A percentile compares a stretch with the other conserved stretches of the same genome.
Conservation (phyloP, 164 flowering plant species). For the Akebia trifoliata region DNA sequence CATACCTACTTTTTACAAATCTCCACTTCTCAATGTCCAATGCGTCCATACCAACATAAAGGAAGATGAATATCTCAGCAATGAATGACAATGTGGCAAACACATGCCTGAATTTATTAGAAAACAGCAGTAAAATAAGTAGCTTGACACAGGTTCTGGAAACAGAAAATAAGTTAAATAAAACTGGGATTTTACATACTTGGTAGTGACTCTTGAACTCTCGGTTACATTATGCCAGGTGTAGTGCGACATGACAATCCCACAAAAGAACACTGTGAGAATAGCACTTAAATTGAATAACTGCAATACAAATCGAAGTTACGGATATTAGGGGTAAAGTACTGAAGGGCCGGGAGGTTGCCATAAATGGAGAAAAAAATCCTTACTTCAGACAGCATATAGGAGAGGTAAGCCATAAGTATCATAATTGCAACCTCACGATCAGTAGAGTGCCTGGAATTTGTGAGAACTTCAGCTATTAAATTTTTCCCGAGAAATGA, state of each 20-base stretch:
- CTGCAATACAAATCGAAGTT: slow-evolving; percentile 38
- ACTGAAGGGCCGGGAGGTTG: too few relatives aligned
- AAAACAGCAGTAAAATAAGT: not conserved
- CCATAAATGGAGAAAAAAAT: slow-evolving; percentile 3
- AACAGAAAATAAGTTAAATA: slow-evolving; percentile 41
- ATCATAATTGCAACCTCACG: slow-evolving; percentile 95
- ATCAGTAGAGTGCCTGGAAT: slow-evolving; percentile 86
- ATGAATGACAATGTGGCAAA: slow-evolving; percentile 88
- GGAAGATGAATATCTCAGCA: slow-evolving; percentile 83
- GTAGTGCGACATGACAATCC: slow-evolving; percentile 93
- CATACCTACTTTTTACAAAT: slow-evolving; percentile 25
- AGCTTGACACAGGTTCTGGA: not conserved
- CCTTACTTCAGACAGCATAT: slow-evolving; percentile 84
- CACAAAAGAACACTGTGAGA: slow-evolving; percentile 93
- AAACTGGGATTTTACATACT: slow-evolving; percentile 27
- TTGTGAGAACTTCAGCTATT: slow-evolving; percentile 1
- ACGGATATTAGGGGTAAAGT: not conserved
- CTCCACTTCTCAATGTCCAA: slow-evolving; percentile 76
- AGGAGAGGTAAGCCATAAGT: slow-evolving; percentile 94
- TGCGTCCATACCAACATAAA: slow-evolving; percentile 97
- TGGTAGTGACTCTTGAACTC: slow-evolving; percentile 80
- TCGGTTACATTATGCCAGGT: slow-evolving; percentile 96
- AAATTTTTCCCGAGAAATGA: not conserved
- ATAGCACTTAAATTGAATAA: slow-evolving; percentile 72
- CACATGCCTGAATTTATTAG: slow-evolving; percentile 54